These are phyloP conservation scores for Sclerotinia minor DNA, from an alignment of 2,329 filamentous ascomycete genomes.

Conservation along the genomic window DNA sequence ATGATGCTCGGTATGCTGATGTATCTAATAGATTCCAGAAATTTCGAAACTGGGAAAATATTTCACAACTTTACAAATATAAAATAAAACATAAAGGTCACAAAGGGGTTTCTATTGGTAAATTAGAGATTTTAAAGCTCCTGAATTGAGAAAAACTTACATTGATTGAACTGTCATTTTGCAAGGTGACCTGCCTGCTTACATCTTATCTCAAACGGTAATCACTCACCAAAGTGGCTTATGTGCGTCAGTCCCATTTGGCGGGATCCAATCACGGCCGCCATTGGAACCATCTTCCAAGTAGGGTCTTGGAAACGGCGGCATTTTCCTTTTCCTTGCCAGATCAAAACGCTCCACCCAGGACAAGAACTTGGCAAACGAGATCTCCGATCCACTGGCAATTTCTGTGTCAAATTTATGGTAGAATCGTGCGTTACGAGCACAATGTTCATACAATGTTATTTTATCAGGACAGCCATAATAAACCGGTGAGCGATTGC, in stretches of 20 bases:
- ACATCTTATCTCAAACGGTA: too few species aligned
- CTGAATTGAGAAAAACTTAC: background rate
- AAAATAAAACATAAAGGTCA: background rate
- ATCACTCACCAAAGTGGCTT: background rate
- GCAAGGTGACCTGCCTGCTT: background rate
- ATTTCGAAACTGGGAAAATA: background rate
- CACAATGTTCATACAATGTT: slow-evolving; percentile 1
- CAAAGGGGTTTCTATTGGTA: background rate
- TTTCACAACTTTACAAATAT: background rate
- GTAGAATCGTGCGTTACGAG: slow-evolving; percentile 14
- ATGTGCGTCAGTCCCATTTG: background rate
- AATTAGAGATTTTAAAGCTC: background rate
- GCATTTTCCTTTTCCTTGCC: background rate
- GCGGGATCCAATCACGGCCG: background rate
- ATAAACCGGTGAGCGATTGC: slow-evolving; percentile 10
- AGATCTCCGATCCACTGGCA: background rate
- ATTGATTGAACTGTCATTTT: background rate
- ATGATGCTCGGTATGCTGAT: background rate
- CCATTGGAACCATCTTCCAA: background rate
- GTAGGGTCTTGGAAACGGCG: slow-evolving; percentile 1
- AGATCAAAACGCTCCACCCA: slow-evolving; percentile 4
- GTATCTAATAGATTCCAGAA: background rate
- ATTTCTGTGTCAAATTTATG: background rate
- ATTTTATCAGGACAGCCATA: slow-evolving; percentile 13
- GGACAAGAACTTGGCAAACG: background rate